These are phyloP conservation scores for Entomortierella beljakovae DNA, from an alignment of 192 early-diverging fungal species.

Conservation along the genomic window DNA sequence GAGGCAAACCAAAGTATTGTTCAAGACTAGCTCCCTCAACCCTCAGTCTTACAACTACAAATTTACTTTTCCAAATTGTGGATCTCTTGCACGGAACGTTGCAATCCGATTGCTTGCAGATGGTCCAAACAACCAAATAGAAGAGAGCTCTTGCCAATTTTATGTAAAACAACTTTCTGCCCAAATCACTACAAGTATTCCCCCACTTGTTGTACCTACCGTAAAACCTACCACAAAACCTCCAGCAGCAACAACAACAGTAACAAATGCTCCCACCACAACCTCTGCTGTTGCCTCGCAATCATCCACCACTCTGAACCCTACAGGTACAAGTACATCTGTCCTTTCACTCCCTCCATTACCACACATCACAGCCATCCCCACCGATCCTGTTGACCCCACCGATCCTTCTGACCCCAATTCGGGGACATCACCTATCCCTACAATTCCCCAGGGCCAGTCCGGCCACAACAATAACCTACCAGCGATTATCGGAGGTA, in stretches of 20 bases:
- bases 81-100: slow-evolving; percentile 14
- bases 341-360: neutral
- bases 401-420: neutral
- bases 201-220: too few relatives aligned
- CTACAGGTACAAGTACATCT: neutral
- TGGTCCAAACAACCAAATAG: neutral
- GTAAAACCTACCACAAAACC: too few relatives aligned
- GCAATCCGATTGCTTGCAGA: slow-evolving; percentile 37
- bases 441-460: neutral
- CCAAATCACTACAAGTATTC: too few relatives aligned
- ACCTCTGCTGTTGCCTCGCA: neutral
- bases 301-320: neutral
- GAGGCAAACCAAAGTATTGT: slow-evolving; percentile 23
- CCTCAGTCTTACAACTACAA: neutral
- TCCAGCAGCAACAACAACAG: too few relatives aligned
- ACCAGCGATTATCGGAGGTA: slow-evolving; percentile 6
- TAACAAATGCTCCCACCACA: neutral
- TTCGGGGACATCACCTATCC: too few relatives aligned
- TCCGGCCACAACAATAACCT: neutral
- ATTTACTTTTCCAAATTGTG: slow-evolving; percentile 42
- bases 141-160: slow-evolving; percentile 30
- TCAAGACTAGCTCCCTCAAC: slow-evolving; percentile 11
- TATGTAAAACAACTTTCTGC: slow-evolving; percentile 13
- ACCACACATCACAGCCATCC: neutral
- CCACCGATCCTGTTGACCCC: neutral